Evolutionary conservation across 1,284 basidiomycete genomes (phyloP).

Genomic region (Tylopilus sp.): DNA sequence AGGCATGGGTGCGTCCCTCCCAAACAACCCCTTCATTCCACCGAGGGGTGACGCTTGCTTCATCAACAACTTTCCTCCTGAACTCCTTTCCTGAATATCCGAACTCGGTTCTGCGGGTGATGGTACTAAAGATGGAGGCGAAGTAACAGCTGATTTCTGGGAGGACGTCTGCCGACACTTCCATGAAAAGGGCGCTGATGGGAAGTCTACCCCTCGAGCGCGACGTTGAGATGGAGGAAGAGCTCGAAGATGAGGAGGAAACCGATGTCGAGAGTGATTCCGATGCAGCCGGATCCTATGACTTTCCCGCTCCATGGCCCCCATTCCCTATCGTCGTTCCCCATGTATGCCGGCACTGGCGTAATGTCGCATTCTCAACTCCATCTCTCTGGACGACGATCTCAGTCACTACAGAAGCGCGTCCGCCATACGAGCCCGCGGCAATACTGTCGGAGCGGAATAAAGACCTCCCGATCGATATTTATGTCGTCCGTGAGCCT

Average conservation of each 20-base stretch:
- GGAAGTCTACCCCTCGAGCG: background rate
- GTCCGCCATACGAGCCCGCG: conserved; percentile 22
- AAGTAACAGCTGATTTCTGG: background rate
- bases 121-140: conserved; percentile 17
- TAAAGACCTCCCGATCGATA: conserved; percentile 25
- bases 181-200: background rate
- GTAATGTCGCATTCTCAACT: conserved; percentile 27
- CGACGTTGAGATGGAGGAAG: too few relatives aligned
- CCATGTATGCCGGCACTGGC: conserved; percentile 32
- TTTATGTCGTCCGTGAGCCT: conserved; percentile 18
- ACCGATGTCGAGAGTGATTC: background rate
- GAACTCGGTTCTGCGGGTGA: conserved; percentile 17
- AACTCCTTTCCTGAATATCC: conserved; percentile 30
- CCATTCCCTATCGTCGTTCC: conserved; percentile 21
- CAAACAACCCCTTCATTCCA: conserved; percentile 27
- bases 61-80: conserved; percentile 28
- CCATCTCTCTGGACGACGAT: conserved; percentile 30
- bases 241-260: background rate
- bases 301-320: background rate
- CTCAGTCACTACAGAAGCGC: conserved; percentile 1
- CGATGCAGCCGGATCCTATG: conserved; percentile 5
- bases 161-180: background rate
- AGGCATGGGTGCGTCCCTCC: conserved; percentile 1
- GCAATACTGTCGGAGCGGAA: conserved; percentile 23
- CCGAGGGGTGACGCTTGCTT: conserved; percentile 17